Base-by-base conservation (phyloP, 2,329 filamentous ascomycete genomes). In the Mycosphaerella sp. region DNA sequence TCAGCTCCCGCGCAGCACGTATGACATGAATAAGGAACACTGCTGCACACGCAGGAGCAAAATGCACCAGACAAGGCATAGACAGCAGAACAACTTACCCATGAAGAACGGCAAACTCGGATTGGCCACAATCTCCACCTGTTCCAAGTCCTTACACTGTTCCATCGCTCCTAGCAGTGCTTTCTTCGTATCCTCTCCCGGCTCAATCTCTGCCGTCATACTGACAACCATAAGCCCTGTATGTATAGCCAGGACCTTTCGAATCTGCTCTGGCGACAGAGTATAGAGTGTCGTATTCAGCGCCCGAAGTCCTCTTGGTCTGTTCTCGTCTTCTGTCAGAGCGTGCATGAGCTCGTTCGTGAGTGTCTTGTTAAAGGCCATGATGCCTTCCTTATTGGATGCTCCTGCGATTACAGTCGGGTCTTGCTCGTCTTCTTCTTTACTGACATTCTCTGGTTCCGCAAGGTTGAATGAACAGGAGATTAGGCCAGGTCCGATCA, bases 251-350 rank as follows among this genome's bases (percentile, higher is more conserved):
- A 73, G 45, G 2, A 75, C 57, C 25, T 58, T 61, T 25, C 55
- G 54, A 28, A 74, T 57, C 14, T 72, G 64, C 27, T 61, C 56
- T 6, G 65, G 40, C 6, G 60, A 64, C 4, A 75, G 41, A 0
- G 70, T 71, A 55, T 73, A 75, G 39, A 75, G 57, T 8, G 71
- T 73, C 9, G 64, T 59, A 57, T 74, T 73, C 56, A 71, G 56
- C 43, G 67, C 65, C 47, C 64, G 61, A 51, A 71, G 45, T 6
- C 56, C 65, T 45, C 62, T 4, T 6, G 68, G 71, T 41, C 52
- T 60, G 13, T 58, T 61, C 39, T 66, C 62, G 14, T 65, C 65
- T 3, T 64, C 61, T 32, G 66, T 67, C 57, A 71, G 55, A 5
- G 58, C 62, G n/a, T 65, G 54, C 16, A 70, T 61, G 18, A 71